Percentiles rank a stretch among this genome's conserved stretches.
phyloP scores from a whole-genome alignment of 2,329 filamentous ascomycete species.

The Bipolaris oryzae region DNA sequence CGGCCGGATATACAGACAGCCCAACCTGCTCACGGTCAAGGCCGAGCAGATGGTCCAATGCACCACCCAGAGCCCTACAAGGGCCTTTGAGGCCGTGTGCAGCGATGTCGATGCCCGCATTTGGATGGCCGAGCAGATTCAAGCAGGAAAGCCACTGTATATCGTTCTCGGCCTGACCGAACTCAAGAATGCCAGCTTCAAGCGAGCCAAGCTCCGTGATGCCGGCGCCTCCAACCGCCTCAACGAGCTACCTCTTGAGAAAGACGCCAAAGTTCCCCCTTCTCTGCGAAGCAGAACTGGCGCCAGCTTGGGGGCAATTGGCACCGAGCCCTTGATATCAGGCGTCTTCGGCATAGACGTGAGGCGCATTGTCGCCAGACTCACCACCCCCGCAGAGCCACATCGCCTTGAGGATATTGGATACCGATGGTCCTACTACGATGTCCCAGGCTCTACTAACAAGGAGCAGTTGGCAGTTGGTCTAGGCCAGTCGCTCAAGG shows the following conservation, averaged over 20 bases:
- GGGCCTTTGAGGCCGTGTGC: conserved; percentile 43
- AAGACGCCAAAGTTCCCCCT: conserved; percentile 41
- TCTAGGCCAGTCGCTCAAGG: conserved; percentile 41
- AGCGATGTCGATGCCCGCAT: conserved; percentile 41
- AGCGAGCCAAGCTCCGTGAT: conserved; percentile 45
- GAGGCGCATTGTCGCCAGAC: conserved; percentile 35
- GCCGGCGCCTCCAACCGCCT: conserved; percentile 44
- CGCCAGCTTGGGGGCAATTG: conserved; percentile 37
- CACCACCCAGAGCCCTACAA: conserved; percentile 32
- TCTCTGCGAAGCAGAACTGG: conserved; percentile 34
- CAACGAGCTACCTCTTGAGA: conserved; percentile 41
- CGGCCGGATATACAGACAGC: conserved; percentile 45
- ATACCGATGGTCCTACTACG: conserved; percentile 44
- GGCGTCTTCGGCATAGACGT: conserved; percentile 49
- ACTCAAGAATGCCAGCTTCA: conserved; percentile 47
- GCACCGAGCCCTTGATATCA: conserved; percentile 39
- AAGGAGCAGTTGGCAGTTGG: conserved; percentile 47
- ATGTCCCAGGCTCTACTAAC: conserved; percentile 31
- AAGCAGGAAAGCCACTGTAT: conserved; percentile 41
- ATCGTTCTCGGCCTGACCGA: conserved; percentile 47
- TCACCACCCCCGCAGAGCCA: conserved; percentile 43
- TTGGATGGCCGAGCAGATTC: conserved; percentile 40
- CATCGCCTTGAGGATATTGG: conserved; percentile 41
- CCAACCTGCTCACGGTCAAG: conserved; percentile 44
- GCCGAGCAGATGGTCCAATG: conserved; percentile 50